phyloP scores from a whole-genome alignment of 2,329 filamentous ascomycete genomes.

The Arthrobotrys entomopaga region DNA sequence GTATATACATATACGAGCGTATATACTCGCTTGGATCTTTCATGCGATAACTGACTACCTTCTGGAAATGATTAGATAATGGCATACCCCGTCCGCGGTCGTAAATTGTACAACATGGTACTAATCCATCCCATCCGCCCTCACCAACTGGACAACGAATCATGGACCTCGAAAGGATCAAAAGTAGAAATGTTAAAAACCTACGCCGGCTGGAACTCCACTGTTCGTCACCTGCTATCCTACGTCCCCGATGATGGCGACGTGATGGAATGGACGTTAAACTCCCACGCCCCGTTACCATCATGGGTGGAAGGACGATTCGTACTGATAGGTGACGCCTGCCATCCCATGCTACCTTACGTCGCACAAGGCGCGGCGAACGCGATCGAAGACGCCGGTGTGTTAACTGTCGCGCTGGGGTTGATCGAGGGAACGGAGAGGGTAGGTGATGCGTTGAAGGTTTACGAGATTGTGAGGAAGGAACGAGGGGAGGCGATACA shows the following conservation, averaged over 20 bases:
- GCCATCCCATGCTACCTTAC: constrained; percentile 75
- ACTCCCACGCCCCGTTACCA: constrained; percentile 69
- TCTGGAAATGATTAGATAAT: constrained; percentile 32
- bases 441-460: constrained; percentile 61
- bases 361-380: constrained; percentile 75
- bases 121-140: constrained; percentile 50
- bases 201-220: constrained; percentile 54
- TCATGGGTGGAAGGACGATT: constrained; percentile 70
- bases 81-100: constrained; percentile 45
- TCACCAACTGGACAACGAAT: constrained; percentile 63
- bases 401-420: constrained; percentile 62
- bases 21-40: no score
- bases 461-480: constrained; percentile 70
- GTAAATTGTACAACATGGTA: constrained; percentile 53
- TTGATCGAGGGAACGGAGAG: constrained; percentile 6
- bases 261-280: constrained; percentile 73
- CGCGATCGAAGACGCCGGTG: constrained; percentile 74
- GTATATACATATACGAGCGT: no score
- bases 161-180: constrained; percentile 62
- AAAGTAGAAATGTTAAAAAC: constrained; percentile 55
- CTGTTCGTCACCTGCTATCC: constrained; percentile 53
- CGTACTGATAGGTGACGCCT: constrained; percentile 72
- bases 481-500: constrained; percentile 62
- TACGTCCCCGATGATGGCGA: constrained; percentile 62
- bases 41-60: neutral